Conservation (phyloP, 352 stramenopile species). For the Saprolegnia diclina region DNA sequence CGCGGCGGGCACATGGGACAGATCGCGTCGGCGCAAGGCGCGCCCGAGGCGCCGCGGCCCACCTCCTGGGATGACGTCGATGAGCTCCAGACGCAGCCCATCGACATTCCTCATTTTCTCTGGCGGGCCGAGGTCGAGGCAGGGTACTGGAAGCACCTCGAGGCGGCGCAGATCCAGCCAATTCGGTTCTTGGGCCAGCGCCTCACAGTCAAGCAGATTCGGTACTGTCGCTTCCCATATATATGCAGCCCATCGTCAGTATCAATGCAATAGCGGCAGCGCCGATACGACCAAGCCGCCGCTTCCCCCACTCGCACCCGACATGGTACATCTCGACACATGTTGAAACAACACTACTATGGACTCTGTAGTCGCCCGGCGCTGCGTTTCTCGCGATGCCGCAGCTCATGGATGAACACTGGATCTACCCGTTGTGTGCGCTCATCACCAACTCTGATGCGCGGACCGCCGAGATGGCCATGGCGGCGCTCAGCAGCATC, state of each 20-base stretch:
- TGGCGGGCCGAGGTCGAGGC: constrained; percentile 19
- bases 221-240: not conserved
- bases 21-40: constrained; percentile 19
- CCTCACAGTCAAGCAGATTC: not conserved
- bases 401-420: constrained; percentile 53
- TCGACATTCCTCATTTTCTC: constrained; percentile 27
- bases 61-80: constrained; percentile 23
- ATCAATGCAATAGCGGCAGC: not conserved
- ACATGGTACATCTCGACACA: not conserved
- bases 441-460: constrained; percentile 45
- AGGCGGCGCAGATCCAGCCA: constrained; percentile 11
- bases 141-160: constrained; percentile 3
- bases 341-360: not conserved
- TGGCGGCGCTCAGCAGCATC: constrained; percentile 13
- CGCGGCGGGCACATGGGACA: constrained; percentile 12
- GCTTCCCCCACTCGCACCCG: not conserved
- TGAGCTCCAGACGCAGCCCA: constrained; percentile 24
- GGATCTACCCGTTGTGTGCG: constrained; percentile 56
- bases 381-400: constrained; percentile 50
- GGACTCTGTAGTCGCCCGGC: not conserved
- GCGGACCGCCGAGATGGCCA: constrained; percentile 18
- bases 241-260: not conserved
- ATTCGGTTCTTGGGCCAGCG: constrained; percentile 16
- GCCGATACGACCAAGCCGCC: not conserved
- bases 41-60: not conserved